Evolutionary conservation across 192 early-diverging fungal species (phyloP), one percentile per base, ranked within the genome.

Genomic region (Podochytrium sp.): DNA sequence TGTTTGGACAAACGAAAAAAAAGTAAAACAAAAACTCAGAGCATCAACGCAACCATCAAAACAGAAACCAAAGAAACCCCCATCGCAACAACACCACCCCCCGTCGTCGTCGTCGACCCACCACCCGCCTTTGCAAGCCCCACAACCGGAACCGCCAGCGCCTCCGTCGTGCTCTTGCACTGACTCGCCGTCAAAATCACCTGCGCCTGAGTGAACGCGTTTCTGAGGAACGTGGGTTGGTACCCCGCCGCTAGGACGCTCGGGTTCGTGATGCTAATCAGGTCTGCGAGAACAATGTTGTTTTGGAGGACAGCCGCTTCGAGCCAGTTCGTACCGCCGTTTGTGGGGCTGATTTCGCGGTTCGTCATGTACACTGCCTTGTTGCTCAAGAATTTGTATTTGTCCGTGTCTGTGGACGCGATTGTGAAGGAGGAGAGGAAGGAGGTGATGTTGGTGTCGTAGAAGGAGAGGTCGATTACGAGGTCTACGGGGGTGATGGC

Each of bases 331-430:
- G 43, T 68, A 32, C 64, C 69, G 18, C 76, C 76, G 63, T 77
- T 77, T 18, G 29, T 38, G 38, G 61, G 23, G 76, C 23, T 74
- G 25, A 39, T 39, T 33, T 59, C 10, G 7, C 53, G 29, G 76
- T 80, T 65, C 34, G 20, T 16, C 50, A 37, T 42, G 47, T 33
- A 80, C 50, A 80, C 49, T 56, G 75, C 27, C 37, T 72, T 41
- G 78, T 81, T 81, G 23, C 12, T 37, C 34, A 81, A 14, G 59
- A 80, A 80, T 65, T 79, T 80, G 76, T 75, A 50, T 53, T 78
- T 79, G 67, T 49, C 23, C 23, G 52, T 10, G 63, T 78, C 76
- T 12, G 78, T 38, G 29, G 69, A 5, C 10, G 78, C 3, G 25
- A 64, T 43, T 7, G 3, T 25, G 3, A 65, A 60, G 62, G 41